Evolutionary conservation across 257 asterid genomes (phyloP), one percentile per base, ranked within the genome.

Genomic region (Agastache rugosa): DNA sequence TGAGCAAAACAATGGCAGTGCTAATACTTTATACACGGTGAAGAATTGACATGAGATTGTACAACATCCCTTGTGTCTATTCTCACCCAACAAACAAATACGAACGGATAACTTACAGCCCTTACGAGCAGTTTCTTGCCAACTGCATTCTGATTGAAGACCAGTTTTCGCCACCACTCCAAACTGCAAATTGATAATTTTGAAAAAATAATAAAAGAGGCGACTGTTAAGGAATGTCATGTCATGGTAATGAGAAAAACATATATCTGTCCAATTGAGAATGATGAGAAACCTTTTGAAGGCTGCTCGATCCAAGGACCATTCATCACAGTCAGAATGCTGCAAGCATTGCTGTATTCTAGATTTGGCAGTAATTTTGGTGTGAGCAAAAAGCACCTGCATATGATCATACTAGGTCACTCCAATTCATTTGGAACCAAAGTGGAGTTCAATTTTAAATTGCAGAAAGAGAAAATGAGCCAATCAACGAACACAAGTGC

Each of bases 231-330:
- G 44, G 69, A 61, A 48, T 44, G 55, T 41, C 27, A 48, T 44
- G 55, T 41, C 27, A 70, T 37, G 29, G 27, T 11, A 55, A 42
- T 14, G 56, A 61, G 7, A 37, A 56, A 3, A 35, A 19, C 6
- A 41, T 10, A 16, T 14, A 47, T 11, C 20, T n/a, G 31, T 31
- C 10, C n/a, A 14, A 60, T 29, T 29, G 34, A 45, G 53, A 67
- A 48, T 64, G 50, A 67, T 72, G 1, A 68, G 42, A 53, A 79
- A 93, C 98, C 98, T 94, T 90, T 85, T 23, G 99, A 87, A 70
- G 96, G 89, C 83, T 89, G 89, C 85, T 86, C 96, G 31, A 90
- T 85, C 97, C 97, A 92, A 71, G 99, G 97, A 27, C 99, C 99
- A 10, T 88, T 94, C 95, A 94, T 92, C 56, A 94, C 87, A 25